phyloP scores from a whole-genome alignment of 495 filamentous ascomycete genomes.

The Neurospora sp. region DNA sequence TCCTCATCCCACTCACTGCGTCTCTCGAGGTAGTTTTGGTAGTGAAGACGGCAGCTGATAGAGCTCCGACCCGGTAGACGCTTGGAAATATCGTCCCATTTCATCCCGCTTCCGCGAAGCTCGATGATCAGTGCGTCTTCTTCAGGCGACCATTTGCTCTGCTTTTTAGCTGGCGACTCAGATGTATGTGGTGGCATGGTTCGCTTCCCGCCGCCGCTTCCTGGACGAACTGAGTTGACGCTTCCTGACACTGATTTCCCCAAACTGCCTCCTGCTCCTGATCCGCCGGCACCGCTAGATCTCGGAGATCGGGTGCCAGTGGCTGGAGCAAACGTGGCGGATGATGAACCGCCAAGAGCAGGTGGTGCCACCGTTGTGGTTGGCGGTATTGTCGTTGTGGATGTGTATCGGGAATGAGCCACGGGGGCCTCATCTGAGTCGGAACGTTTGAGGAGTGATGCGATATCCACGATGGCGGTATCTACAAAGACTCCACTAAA shows the following conservation, averaged over 20 bases:
- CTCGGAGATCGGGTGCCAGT: slow-evolving; percentile 14
- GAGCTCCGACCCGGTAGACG: slow-evolving; percentile 79
- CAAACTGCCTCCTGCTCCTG: slow-evolving; percentile 2
- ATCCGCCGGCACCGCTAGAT: slow-evolving; percentile 2
- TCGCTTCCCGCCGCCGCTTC: slow-evolving; percentile 26
- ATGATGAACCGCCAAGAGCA: slow-evolving; percentile 5
- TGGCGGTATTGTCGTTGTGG: slow-evolving; percentile 39
- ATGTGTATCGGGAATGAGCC: slow-evolving; percentile 41
- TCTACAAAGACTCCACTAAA: slow-evolving; percentile 21
- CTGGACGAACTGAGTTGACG: slow-evolving; percentile 5
- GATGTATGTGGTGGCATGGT: slow-evolving; percentile 43
- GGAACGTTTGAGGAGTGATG: slow-evolving; percentile 64
- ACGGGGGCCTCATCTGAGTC: slow-evolving; percentile 70
- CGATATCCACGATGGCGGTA: slow-evolving; percentile 82
- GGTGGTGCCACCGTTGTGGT: slow-evolving; percentile 24
- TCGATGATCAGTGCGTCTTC: slow-evolving; percentile 87
- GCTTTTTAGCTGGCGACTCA: slow-evolving; percentile 82
- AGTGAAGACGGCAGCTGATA: slow-evolving; percentile 88
- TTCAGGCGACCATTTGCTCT: slow-evolving; percentile 90
- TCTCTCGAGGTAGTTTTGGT: slow-evolving; percentile 94
- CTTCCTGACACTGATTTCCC: slow-evolving; percentile 1
- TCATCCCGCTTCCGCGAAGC: slow-evolving; percentile 80
- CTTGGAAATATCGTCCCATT: slow-evolving; percentile 97
- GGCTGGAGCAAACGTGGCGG: slow-evolving; percentile 12
- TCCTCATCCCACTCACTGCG: slow-evolving; percentile 92